Conservation (phyloP, 1,139 yeast species). For the Blastobotrys buckinghamii region DNA sequence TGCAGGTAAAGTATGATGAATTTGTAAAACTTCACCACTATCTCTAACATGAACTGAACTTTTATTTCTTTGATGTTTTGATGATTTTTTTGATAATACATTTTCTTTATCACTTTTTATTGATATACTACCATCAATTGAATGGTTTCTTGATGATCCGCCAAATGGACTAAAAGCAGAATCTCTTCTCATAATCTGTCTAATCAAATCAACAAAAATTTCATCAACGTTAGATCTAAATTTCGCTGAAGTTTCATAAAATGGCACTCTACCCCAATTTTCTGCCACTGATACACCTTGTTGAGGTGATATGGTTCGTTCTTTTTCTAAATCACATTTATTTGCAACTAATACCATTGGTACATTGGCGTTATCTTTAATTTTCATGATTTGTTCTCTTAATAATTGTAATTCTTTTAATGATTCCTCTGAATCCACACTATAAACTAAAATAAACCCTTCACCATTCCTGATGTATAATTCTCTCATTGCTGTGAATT, state of each 20-base stretch:
- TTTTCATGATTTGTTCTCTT: constrained; percentile 84
- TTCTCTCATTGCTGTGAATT: constrained; percentile 58
- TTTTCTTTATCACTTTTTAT: not conserved
- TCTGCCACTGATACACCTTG: constrained; percentile 60
- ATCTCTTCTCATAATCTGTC: constrained; percentile 48
- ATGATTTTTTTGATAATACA: not conserved
- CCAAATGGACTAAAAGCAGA: constrained; percentile 22
- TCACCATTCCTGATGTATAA: constrained; percentile 44
- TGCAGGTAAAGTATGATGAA: constrained; percentile 10
- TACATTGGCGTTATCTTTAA: constrained; percentile 50
- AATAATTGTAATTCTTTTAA: constrained; percentile 73
- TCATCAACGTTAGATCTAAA: constrained; percentile 80
- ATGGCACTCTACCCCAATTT: constrained; percentile 90
- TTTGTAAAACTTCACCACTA: not conserved
- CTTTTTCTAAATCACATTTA: constrained; percentile 64
- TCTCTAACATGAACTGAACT: not conserved
- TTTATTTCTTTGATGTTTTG: not conserved
- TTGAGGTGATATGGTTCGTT: constrained; percentile 43
- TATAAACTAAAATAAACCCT: constrained; percentile 57
- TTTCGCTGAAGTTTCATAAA: constrained; percentile 74
- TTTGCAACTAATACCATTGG: constrained; percentile 42
- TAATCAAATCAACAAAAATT: constrained; percentile 79
- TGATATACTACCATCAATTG: constrained; percentile 4
- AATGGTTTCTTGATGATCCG: constrained; percentile 5
- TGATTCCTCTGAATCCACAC: constrained; percentile 78